Evolutionary conservation across 129 eudicot genomes (phyloP).

Genomic region (Solidago caesia): DNA sequence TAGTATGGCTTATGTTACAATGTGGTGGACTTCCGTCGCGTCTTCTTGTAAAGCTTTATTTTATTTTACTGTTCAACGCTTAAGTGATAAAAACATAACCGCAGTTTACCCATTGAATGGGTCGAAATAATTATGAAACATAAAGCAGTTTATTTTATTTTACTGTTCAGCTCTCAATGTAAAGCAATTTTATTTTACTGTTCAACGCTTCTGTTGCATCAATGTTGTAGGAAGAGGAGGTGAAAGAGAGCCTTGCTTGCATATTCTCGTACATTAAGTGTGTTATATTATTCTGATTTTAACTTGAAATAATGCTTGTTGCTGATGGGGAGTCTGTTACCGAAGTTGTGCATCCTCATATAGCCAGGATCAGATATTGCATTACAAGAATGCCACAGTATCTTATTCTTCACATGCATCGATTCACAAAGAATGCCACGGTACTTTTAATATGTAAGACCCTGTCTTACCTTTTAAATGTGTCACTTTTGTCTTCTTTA

Average conservation of each 20-base stretch:
- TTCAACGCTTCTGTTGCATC: not conserved
- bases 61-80: not conserved
- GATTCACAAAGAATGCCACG: constrained; percentile 93
- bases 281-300: no score
- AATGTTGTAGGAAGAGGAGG: constrained; percentile 53
- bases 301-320: constrained; percentile 22
- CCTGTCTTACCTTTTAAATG: no score
- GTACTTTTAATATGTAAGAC: no score
- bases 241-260: constrained; percentile 51
- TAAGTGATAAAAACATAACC: not conserved
- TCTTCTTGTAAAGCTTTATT: not conserved
- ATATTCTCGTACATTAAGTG: constrained; percentile 70
- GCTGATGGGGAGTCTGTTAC: constrained; percentile 94
- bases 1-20: not conserved
- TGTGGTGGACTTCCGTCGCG: not conserved
- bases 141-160: no score
- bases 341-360: constrained; percentile 92
- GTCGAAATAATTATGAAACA: not conserved
- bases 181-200: not conserved
- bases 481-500: no score
- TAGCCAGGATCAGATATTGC: constrained; percentile 96
- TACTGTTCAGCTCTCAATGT: no score
- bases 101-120: not conserved
- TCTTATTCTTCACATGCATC: constrained; percentile 95
- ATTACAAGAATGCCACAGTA: constrained; percentile 83